Conservation (phyloP, 169 alveolate genomes). For the Perkinsus chesapeaki region DNA sequence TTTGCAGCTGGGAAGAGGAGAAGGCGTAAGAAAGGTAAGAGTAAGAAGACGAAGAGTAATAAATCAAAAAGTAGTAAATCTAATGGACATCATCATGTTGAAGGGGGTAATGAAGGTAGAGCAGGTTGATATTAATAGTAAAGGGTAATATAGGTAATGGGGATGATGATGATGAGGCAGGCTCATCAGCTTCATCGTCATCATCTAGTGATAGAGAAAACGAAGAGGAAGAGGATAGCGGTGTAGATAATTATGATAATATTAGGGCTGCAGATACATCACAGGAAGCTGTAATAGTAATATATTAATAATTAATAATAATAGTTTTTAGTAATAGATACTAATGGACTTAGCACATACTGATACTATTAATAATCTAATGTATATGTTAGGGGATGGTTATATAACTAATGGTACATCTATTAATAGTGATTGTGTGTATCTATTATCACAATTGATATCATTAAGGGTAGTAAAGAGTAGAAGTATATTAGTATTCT, state of each 20-base stretch:
- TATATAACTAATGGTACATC: neutral
- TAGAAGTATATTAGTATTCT: neutral
- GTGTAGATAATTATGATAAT: neutral
- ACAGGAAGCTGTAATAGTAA: neutral
- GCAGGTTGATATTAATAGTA: neutral
- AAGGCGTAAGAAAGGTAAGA: neutral
- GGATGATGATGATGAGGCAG: neutral
- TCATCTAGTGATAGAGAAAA: no score
- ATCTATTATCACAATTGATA: neutral
- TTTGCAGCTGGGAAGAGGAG: neutral
- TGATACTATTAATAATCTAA: neutral
- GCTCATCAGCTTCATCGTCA: no score
- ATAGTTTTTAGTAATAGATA: neutral
- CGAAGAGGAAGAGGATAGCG: neutral
- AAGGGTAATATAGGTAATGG: neutral
- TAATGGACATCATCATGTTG: neutral
- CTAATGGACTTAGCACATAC: neutral
- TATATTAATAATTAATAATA: no score
- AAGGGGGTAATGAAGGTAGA: neutral
- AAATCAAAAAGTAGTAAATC: neutral
- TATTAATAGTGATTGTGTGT: neutral
- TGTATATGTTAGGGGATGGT: neutral
- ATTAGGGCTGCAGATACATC: neutral
- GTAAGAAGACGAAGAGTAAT: neutral
- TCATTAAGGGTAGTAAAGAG: neutral